These are phyloP conservation scores for Kuraishia piskuri DNA, from an alignment of 805 yeast species.

Conservation along the genomic window DNA sequence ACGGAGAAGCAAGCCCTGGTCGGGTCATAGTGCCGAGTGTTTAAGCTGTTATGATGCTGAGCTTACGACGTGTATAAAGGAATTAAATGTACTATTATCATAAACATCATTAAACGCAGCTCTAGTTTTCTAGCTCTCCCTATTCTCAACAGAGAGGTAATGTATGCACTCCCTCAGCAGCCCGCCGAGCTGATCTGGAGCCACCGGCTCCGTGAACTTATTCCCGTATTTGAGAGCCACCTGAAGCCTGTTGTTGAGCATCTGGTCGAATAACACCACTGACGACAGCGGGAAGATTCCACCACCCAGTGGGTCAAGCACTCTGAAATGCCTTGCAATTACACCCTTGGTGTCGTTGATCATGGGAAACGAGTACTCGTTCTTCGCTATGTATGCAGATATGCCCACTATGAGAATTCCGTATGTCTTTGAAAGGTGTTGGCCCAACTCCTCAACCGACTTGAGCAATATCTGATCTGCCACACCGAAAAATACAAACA, in stretches of 20 bases:
- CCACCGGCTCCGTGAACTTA: not conserved
- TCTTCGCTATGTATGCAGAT: not conserved
- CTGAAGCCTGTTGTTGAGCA: not conserved
- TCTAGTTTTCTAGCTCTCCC: not conserved
- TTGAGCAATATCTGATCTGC: not conserved
- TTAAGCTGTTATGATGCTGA: not conserved
- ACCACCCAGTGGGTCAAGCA: slow-evolving; percentile 6
- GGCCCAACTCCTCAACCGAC: not conserved
- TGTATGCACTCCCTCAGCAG: not conserved
- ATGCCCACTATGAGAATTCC: not conserved
- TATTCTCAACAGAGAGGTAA: not conserved
- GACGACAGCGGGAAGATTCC: slow-evolving; percentile 3
- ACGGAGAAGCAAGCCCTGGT: slow-evolving; percentile 18
- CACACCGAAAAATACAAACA: slow-evolving; percentile 1
- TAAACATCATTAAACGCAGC: not conserved
- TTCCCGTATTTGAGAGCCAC: not conserved
- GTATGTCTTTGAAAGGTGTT: not conserved
- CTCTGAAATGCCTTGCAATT: not conserved
- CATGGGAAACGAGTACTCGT: slow-evolving; percentile 1
- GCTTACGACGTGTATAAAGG: not conserved
- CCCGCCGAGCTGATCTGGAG: not conserved
- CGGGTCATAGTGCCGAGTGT: too few relatives aligned
- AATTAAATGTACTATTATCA: not conserved
- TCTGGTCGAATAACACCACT: slow-evolving; percentile 3
- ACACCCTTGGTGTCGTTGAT: not conserved